Base-by-base conservation (phyloP, 108 stramenopile genomes). In the Chaetoceros tenuissimus region DNA sequence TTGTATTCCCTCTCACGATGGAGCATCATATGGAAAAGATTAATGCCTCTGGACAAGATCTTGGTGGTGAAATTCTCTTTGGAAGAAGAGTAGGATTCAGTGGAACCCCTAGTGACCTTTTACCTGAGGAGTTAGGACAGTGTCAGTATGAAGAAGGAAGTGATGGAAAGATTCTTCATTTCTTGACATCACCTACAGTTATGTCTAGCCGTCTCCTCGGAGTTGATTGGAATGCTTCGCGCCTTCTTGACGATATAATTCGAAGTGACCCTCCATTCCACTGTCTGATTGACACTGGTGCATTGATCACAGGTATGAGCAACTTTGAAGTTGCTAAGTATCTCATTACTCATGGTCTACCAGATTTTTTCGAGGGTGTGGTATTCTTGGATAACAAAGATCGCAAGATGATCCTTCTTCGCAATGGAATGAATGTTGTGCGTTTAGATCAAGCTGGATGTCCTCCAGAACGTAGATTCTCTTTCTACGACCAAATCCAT, bases 41-140 rank as follows among this genome's bases (percentile, higher is more conserved):
- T 48, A 90, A 84, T 28, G 95, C 99, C 13, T 97, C 95, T 62
- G 99, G 99, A 2, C 98, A 98, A 66, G 97, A 97, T 54, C 80
- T 99, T 31, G 99, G 99, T 24, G 96, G 96, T 16, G 88, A 94
- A 50, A 92, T 99, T 92, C 69, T 99, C 26, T 99, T 98, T 65
- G 83, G 79, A 28, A 72, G 84, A 26, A 68, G 96, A 19, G 78
- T 99, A 28, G 99, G 99, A 3, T 99, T 99, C 76, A 92, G 89
- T 62, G 99, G 99, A 26, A 99, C 99, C 8, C 99, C 99, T 22
- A 93, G 89, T 43, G 94, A 98, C 71, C 75, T 99, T 20, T 75
- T 99, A 24, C 99, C 99, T 21, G 94, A 95, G 61, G 97, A 98
- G 70, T 83, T 99, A 55, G 98, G 98, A 21, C 91, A 86, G 53